phyloP scores from a whole-genome alignment of 305 asterid genomes.

The Plantago rigida region DNA sequence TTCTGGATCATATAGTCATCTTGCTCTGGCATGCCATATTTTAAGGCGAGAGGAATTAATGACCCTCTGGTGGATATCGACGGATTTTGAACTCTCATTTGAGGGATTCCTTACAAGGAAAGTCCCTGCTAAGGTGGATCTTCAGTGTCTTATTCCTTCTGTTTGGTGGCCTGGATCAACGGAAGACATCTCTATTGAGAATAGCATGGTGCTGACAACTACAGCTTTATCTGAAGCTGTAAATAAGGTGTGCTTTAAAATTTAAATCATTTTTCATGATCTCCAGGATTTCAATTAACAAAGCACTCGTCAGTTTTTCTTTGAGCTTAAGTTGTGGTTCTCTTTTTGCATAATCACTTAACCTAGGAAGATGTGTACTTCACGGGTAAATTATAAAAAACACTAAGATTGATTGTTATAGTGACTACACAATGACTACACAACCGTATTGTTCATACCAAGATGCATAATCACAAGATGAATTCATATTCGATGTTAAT shows the following conservation, averaged over 20 bases:
- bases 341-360: not conserved
- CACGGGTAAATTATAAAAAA: not conserved
- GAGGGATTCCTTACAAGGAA: constrained; percentile 83
- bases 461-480: not conserved
- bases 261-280: constrained; percentile 14
- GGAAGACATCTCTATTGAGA: constrained; percentile 66
- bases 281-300: constrained; percentile 8
- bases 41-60: constrained; percentile 73
- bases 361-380: not conserved
- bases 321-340: constrained; percentile 10
- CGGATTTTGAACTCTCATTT: constrained; percentile 63
- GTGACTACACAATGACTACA: constrained; percentile 2
- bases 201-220: constrained; percentile 77
- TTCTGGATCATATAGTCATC: constrained; percentile 77
- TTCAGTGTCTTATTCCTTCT: constrained; percentile 75
- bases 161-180: constrained; percentile 94
- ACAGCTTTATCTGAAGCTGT: constrained; percentile 77
- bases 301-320: constrained; percentile 6
- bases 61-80: constrained; percentile 76
- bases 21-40: constrained; percentile 77
- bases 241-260: constrained; percentile 46
- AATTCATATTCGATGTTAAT: not conserved
- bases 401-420: not conserved
- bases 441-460: not conserved
- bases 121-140: constrained; percentile 79